Evolutionary conservation across 1,139 yeast species (phyloP), one percentile per base, ranked within the genome.

Genomic region (Yamadazyma sp.): DNA sequence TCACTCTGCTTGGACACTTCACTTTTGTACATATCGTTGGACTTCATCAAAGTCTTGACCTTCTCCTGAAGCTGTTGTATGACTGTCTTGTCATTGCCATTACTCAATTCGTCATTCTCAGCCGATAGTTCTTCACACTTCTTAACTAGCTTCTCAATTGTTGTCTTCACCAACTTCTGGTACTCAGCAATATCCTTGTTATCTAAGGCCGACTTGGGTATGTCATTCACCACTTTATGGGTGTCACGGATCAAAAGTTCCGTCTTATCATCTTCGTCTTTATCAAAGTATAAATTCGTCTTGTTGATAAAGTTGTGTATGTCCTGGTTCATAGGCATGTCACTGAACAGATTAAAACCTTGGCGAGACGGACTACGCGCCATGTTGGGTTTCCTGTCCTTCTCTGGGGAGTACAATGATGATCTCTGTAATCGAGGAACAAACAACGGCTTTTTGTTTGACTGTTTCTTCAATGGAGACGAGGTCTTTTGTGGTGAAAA

Each of bases 231-330:
- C 26, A 57, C 42, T 31, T 52, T 53, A 38, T 64, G 69, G 5
- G 70, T 63, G 34, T 63, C 65, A 18, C 48, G 52, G 13, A 64
- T 51, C 17, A 61, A 42, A 10, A 60, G 44, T 30, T 62, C 64
- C 3, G 61, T 52, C 16, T 48, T 51, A 23, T 54, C 61, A 9
- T 41, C 44, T 6, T 46, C 53, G 13, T 22, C 13, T n/a, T 25
- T 13, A 9, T 26, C 26, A 44, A 49, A 22, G 6, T 23, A 10
- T 4, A 26, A 18, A 10, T 28, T 29, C 8, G 37, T 15, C 11
- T 25, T 24, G n/a, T 37, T 24, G 10, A 41, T 34, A 20, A 41
- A 38, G 15, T 39, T 32, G 22, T 29, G 37, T 8, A 38, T 21
- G 18, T 39, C 34, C 14, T 29, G 37, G 18, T 41, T 39, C 40